These are phyloP conservation scores for Cystobasidiaceae sp. DNA, from an alignment of 1,284 basidiomycete species.

Conservation along the genomic window DNA sequence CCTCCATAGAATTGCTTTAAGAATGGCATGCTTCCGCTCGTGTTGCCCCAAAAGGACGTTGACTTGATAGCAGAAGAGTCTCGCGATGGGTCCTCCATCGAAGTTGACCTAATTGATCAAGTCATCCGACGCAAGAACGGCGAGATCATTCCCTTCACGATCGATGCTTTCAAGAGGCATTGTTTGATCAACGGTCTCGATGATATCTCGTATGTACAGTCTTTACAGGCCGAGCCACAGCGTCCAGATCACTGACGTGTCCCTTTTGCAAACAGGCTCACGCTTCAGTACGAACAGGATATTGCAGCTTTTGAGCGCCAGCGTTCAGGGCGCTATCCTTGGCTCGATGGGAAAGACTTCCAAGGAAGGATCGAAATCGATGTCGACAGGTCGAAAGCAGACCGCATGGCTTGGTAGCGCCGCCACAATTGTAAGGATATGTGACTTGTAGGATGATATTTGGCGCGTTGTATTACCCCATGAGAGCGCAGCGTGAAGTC, in stretches of 20 bases:
- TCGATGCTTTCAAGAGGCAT: slow-evolving; percentile 82
- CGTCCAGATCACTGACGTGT: background rate
- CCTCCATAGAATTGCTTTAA: slow-evolving; percentile 31
- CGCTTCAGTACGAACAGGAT: slow-evolving; percentile 64
- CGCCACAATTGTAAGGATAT: too few species aligned
- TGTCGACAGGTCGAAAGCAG: slow-evolving; percentile 6
- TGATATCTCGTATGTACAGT: slow-evolving; percentile 62
- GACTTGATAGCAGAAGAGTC: slow-evolving; percentile 72
- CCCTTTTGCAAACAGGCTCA: slow-evolving; percentile 91
- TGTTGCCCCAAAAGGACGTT: slow-evolving; percentile 69
- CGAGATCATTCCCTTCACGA: slow-evolving; percentile 67
- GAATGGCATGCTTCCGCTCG: slow-evolving; percentile 83
- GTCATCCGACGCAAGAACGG: slow-evolving; percentile 73
- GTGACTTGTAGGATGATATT: too few species aligned
- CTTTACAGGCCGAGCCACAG: background rate
- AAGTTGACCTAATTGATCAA: slow-evolving; percentile 83
- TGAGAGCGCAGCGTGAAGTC: too few species aligned
- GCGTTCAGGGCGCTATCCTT: slow-evolving; percentile 74
- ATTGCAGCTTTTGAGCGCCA: slow-evolving; percentile 73
- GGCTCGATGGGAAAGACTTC: slow-evolving; percentile 67
- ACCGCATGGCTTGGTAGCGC: slow-evolving; percentile 29
- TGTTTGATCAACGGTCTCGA: slow-evolving; percentile 90
- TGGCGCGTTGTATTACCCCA: too few species aligned
- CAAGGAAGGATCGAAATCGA: slow-evolving; percentile 27
- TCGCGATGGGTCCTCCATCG: slow-evolving; percentile 68